Percentiles rank a stretch among this genome's conserved stretches.
phyloP scores from a whole-genome alignment of 1,284 basidiomycete genomes.

The Cutaneotrichosporon sp. region DNA sequence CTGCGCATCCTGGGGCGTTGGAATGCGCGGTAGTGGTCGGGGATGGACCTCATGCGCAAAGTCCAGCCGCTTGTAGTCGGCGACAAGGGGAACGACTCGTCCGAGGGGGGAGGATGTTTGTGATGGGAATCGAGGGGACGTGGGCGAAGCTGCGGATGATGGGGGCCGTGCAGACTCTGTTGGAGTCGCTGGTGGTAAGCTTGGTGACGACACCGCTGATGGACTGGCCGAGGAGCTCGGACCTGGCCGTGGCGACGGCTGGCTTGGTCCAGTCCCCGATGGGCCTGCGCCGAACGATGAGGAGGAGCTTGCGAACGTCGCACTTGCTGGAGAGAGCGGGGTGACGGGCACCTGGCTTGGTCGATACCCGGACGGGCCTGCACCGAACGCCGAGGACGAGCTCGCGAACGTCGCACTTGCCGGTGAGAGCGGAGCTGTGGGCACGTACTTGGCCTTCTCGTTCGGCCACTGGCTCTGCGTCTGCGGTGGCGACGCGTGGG shows the following conservation, averaged over 20 bases:
- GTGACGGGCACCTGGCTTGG: neutral
- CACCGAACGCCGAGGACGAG: neutral
- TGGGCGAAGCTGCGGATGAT: neutral
- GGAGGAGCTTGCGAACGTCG: neutral
- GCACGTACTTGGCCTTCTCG: neutral
- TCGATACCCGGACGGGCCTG: no score
- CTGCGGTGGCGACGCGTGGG: neutral
- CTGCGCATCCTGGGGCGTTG: neutral
- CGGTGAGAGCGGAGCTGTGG: neutral
- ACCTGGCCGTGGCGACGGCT: neutral
- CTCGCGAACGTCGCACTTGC: neutral
- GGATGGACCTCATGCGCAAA: no score
- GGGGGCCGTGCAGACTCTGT: neutral
- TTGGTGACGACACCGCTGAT: neutral
- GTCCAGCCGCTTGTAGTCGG: constrained; percentile 5
- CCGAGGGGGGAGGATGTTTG: neutral
- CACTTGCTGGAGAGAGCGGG: neutral
- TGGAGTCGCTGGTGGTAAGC: neutral
- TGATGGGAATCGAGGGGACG: neutral
- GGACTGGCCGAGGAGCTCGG: neutral
- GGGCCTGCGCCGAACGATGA: neutral
- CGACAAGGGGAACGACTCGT: neutral
- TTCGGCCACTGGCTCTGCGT: neutral
- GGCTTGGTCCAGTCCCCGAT: no score
- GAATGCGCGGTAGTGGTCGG: neutral